A percentile compares a stretch with the other conserved stretches of the same genome.
Conservation (phyloP, 306 rosid species). For the Fagus sylvatica region DNA sequence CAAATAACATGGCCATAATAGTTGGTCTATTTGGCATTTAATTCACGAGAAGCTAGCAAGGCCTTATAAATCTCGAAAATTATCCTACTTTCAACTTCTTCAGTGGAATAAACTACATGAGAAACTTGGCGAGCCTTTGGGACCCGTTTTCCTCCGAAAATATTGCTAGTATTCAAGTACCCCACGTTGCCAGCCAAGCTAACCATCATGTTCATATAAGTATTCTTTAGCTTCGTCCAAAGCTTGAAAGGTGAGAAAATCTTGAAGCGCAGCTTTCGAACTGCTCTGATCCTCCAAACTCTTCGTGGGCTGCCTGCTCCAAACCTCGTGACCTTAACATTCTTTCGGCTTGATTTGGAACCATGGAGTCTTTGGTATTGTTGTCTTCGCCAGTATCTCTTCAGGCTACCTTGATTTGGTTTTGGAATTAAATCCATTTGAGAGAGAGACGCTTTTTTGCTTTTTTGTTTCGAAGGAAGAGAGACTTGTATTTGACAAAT, state of each 20-base stretch:
- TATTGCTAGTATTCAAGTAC: slow-evolving; percentile 16
- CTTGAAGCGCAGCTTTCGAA: slow-evolving; percentile 39
- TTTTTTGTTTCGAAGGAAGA: not conserved
- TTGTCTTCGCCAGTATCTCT: slow-evolving; percentile 37
- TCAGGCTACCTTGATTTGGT: slow-evolving; percentile 23
- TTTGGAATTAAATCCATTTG: slow-evolving; percentile 48
- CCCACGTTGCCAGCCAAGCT: slow-evolving; percentile 34
- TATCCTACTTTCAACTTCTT: slow-evolving; percentile 51
- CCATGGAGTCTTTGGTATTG: slow-evolving; percentile 40
- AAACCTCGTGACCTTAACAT: slow-evolving; percentile 18
- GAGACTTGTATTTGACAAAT: not conserved
- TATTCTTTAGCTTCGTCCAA: slow-evolving; percentile 37
- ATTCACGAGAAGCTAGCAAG: slow-evolving; percentile 28
- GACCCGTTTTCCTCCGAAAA: slow-evolving; percentile 36
- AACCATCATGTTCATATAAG: slow-evolving; percentile 49
- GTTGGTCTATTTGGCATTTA: not conserved
- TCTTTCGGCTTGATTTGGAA: slow-evolving; percentile 8
- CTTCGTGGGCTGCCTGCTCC: slow-evolving; percentile 23
- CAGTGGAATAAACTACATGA: slow-evolving; percentile 3
- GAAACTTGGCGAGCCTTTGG: slow-evolving; percentile 27
- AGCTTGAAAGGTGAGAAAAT: slow-evolving; percentile 51
- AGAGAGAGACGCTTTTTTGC: not conserved
- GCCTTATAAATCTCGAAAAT: slow-evolving; percentile 61
- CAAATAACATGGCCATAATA: not conserved
- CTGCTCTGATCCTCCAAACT: slow-evolving; percentile 36